Base-by-base conservation (phyloP, 768 basidiomycete species). In the Mycena latifolia region DNA sequence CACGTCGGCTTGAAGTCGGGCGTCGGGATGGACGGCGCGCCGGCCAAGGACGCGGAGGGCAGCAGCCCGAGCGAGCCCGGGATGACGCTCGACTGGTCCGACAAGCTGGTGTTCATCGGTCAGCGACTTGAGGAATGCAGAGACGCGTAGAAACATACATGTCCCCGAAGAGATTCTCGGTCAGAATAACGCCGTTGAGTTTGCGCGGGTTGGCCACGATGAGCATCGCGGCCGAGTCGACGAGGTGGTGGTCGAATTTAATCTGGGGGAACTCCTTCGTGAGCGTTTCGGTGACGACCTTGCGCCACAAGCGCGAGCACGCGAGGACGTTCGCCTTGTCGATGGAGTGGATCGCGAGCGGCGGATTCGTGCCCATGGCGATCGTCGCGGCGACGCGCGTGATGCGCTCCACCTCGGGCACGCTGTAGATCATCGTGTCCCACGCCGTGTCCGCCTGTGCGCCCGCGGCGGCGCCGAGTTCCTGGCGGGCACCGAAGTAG, bases 301-400 rank as follows among this genome's bases (percentile, higher is more conserved):
- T 95, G 63, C 98, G 83, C 98, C 98, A 99, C 45, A 99, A 82
- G 53, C 98, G 84, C 37, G 95, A 97, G 74, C 89, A 93, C 25
- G 98, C 98, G 60, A 99, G 89, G 24, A 99, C 98, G 79, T 99
- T 99, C 58, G 98, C 98, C 81, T 99, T 99, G 85, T 99, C 98
- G 77, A 99, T 85, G 0, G 95, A 97, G 79, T 95, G 94, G 63
- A 99, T 90, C 24, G 89, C 85, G 51, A 97, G 85, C 22, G 96
- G 95, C 5, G 98, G 98, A 74, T 92, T 84, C 6, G 88, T 80
- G 25, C 91, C 83, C 55, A 95, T 78, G 22, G 98, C 96, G 71
- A 99, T 93, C 78, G 94, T 92, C 39, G 94, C 96, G 14, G 97
- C 98, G 46, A 99, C 96, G 20, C 95, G 89, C 2, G 97, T 96